Evolutionary conservation across 257 asterid species (phyloP).

Genomic region (Solanum chmielewskii): DNA sequence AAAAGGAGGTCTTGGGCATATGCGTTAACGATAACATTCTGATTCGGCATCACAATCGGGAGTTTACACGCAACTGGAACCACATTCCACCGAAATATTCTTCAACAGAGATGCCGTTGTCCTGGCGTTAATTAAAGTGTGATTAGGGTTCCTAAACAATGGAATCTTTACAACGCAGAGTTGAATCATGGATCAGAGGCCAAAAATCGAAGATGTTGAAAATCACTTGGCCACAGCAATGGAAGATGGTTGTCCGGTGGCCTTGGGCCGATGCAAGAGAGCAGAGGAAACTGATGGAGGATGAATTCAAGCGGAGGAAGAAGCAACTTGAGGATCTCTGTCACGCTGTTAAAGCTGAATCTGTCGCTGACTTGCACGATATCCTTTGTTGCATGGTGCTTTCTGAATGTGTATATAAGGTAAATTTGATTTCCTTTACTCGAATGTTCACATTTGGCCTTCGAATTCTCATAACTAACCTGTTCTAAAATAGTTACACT

Average conservation of each 20-base stretch:
- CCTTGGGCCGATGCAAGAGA: slow-evolving; percentile 74
- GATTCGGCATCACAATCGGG: not conserved
- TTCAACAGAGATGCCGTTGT: not conserved
- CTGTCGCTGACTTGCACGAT: slow-evolving; percentile 84
- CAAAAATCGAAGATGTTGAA: slow-evolving; percentile 59
- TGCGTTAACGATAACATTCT: slow-evolving; percentile 1
- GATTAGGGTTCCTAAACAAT: slow-evolving; percentile 29
- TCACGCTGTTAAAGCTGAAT: slow-evolving; percentile 73
- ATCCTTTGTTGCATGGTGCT: slow-evolving; percentile 96
- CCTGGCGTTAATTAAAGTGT: not conserved
- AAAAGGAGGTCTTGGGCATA: not conserved
- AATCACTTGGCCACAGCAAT: slow-evolving; percentile 78
- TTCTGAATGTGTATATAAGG: slow-evolving; percentile 61
- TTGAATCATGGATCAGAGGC: slow-evolving; percentile 93
- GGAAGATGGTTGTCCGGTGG: slow-evolving; percentile 76
- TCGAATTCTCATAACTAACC: not conserved
- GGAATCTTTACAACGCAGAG: slow-evolving; percentile 55
- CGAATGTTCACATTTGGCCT: not conserved
- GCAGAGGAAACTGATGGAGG: slow-evolving; percentile 53
- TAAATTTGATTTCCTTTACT: not conserved
- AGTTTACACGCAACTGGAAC: slow-evolving; percentile 6
- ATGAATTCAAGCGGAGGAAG: slow-evolving; percentile 63
- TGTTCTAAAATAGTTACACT: not conserved
- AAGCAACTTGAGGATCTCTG: slow-evolving; percentile 75
- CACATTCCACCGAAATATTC: slow-evolving; percentile 11